Evolutionary conservation across 257 asterid species (phyloP), one percentile per base, ranked within the genome.

Genomic region (Lavandula angustifolia): DNA sequence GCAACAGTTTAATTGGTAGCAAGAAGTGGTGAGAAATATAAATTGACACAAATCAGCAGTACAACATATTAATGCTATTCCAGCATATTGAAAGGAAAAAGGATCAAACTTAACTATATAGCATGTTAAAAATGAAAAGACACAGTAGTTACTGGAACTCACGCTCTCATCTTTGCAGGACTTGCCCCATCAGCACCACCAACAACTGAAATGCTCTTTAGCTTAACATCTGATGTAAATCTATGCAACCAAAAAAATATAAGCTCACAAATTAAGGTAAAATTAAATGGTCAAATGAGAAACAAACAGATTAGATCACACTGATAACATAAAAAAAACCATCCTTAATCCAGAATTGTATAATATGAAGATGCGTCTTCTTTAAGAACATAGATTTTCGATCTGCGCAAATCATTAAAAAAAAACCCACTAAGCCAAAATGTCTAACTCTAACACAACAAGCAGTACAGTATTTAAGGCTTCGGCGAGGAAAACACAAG

Each of bases 121-220:
- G 44, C 40, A 6, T 6, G 17, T 12, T 63, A 58, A 46, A 70
- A 66, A 32, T 22, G 27, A 66, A 48, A 67, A 56, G 46, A 64
- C 40, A 43, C 40, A 48, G 48, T 31, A 48, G 40, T 47, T 38
- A 42, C 51, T 13, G 44, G 14, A 73, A 87, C 99, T 87, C 80
- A 92, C 97, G 75, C 97, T 78, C 99, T 92, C 96, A 92, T 84
- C 37, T 33, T 33, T 33, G 37, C 37, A 33, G 37, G 6, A 33
- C 37, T 33, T 33, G 37, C 3, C 6, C 37, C 37, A 33, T 33
- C 37, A 33, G 4, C 37, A 33, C 37, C 37, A 33, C 37, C 37
- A 33, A 33, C 37, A 3, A 33, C 6, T 33, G 6, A 33, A 33
- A 33, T 33, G 37, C 37, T 33, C 37, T 33, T 33, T 3, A 33